Evolutionary conservation across 2,329 filamentous ascomycete species (phyloP).

Genomic region (Cryphonectria naterciae): DNA sequence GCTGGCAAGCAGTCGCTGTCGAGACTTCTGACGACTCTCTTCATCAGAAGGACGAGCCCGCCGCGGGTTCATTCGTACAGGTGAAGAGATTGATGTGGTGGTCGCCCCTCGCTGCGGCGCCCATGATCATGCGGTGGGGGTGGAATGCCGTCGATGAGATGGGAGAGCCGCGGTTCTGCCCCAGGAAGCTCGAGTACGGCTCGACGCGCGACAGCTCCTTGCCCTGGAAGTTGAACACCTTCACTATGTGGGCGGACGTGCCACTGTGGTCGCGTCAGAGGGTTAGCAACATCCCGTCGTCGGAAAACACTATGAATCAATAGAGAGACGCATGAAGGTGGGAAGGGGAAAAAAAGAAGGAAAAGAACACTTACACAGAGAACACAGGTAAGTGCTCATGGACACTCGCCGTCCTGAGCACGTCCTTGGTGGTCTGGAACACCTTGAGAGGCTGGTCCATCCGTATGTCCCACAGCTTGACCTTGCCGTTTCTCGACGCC

Average conservation of each 20-base stretch:
- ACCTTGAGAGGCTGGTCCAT: conserved; percentile 77
- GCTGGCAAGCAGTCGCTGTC: background rate
- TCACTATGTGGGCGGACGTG: conserved; percentile 84
- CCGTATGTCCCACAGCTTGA: conserved; percentile 94
- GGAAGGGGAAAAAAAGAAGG: background rate
- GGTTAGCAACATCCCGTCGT: conserved; percentile 1
- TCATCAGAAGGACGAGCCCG: conserved; percentile 16
- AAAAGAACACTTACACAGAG: conserved; percentile 71
- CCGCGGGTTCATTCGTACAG: conserved; percentile 57
- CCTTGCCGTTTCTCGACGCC: conserved; percentile 88
- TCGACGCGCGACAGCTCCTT: conserved; percentile 80
- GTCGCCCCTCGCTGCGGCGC: conserved; percentile 83
- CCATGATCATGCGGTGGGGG: conserved; percentile 89
- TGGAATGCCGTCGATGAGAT: conserved; percentile 94
- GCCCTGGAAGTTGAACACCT: conserved; percentile 89
- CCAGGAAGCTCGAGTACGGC: conserved; percentile 86
- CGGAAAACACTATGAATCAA: no score
- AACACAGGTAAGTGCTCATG: conserved; percentile 98
- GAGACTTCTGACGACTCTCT: background rate
- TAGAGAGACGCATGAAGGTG: background rate
- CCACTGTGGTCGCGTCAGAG: conserved; percentile 61
- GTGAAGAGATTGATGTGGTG: conserved; percentile 89
- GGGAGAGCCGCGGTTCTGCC: conserved; percentile 77
- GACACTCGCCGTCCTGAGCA: conserved; percentile 82
- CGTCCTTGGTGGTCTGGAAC: conserved; percentile 75